Evolutionary conservation across 2,329 filamentous ascomycete genomes (phyloP), one percentile per base, ranked within the genome.

Genomic region (Exophiala oligosperma): DNA sequence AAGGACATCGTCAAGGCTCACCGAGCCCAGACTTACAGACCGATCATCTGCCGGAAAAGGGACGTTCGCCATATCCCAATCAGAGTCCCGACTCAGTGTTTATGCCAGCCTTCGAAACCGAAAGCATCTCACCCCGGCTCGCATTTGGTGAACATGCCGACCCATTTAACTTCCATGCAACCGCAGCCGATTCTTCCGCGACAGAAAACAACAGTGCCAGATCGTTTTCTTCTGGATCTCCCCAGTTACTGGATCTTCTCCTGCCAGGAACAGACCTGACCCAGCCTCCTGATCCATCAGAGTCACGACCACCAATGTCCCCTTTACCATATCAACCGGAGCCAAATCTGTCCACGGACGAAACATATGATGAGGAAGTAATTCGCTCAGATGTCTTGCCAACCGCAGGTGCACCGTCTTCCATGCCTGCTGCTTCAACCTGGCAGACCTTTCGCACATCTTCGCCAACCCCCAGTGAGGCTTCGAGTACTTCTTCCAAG

Each of bases 331-430:
- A 66, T 44, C 61, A 65, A 46, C 54, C 51, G 37, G 62, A 64
- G 29, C 65, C 72, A 24, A 50, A 56, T 23, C 29, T 64, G 35
- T 60, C 66, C 4, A 62, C 74, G 46, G 75, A 79, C 14, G 78
- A 82, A 28, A 79, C 81, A 41, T 72, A 84, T 9, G 82, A 86
- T 11, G 83, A 86, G 66, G 82, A 86, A 54, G 77, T 86, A 44
- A 72, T 81, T 21, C 75, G 81, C 40, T 57, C 57, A 11, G 59
- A 62, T 49, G 52, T 40, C 23, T 51, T 60, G 24, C 32, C 54
- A 21, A 60, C 43, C n/a, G 52, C 62, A 32, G 40, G 55, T 14
- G 56, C 44, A 24, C 55, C 57, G 37, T 46, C 35, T 29, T 21
- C 38, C 17, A 37, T 57, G 5, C 40, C 49, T 24, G 21, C 41